Evolutionary conservation across 2,329 filamentous ascomycete genomes (phyloP).

Genomic region (Fusarium acutatum): DNA sequence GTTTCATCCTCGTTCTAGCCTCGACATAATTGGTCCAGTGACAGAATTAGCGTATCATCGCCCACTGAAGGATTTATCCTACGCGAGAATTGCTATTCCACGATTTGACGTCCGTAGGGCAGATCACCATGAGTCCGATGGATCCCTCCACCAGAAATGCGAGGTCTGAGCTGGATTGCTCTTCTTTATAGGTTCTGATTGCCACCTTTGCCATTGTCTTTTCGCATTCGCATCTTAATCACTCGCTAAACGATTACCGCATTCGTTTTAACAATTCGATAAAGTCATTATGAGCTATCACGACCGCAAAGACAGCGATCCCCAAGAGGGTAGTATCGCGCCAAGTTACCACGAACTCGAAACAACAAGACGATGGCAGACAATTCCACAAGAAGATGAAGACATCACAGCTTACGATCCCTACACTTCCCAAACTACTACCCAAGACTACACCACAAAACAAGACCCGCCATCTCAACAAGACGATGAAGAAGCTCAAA

Average conservation of each 20-base stretch:
- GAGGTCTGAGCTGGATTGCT: background rate
- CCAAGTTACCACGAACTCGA: constrained; percentile 24
- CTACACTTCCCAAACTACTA: background rate
- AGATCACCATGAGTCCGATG: constrained; percentile 6
- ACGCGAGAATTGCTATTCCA: background rate
- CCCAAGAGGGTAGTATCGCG: background rate
- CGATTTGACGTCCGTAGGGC: background rate
- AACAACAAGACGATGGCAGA: background rate
- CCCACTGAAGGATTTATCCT: background rate
- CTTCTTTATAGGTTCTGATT: background rate
- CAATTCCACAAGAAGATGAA: constrained; percentile 5
- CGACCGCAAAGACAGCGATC: constrained; percentile 1
- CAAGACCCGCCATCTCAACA: background rate
- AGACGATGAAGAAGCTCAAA: constrained; percentile 19
- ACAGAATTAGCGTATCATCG: background rate
- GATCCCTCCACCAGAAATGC: background rate
- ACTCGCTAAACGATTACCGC: background rate
- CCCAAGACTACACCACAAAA: background rate
- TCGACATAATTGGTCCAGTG: background rate
- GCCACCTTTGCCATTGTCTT: background rate
- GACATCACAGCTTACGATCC: constrained; percentile 11
- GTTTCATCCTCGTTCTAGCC: background rate
- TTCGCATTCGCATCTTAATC: background rate
- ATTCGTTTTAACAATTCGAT: background rate
- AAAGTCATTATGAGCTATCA: background rate